Base-by-base conservation (phyloP, 331 rosid species). In the Phaseolus coccineus region DNA sequence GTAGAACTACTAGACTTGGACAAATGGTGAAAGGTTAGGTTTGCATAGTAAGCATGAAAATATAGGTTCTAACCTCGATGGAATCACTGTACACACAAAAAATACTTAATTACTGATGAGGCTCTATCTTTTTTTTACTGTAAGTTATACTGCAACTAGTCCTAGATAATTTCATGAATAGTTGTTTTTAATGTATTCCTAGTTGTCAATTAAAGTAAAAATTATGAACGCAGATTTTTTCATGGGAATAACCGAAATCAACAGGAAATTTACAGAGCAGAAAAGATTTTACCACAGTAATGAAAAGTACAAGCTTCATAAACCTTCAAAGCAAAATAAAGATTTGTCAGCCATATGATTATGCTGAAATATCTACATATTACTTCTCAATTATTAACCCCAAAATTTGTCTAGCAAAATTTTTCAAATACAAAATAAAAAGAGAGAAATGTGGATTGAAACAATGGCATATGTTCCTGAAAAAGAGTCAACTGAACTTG, bases 371-470 rank as follows among this genome's bases (percentile, higher is more conserved):
- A 67, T 48, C 81, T 48, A 68, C 62, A 75, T 37, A 22, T 46
- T 63, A 62, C 61, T 73, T 73, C 75, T 79, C 65, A 83, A 89
- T 71, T 69, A 85, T 84, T 85, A 71, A 86, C 81, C 86, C 82
- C 61, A 85, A 73, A 86, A 82, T 59, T 82, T 40, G 51, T 79
- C 78, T 42, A 8, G 52, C 8, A 57, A 50, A 80, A 30, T 9
- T 61, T 46, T 33, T 66, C 70, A 57, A 69, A 74, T 8, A 57
- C 11, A 51, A 47, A 24, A 63, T 8, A 27, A 44, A 73, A 44
- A n/a, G 69, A 30, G 69, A 19, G 62, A 72, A 82, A 69, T 46
- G 61, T 75, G 48, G 46, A 46, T 59, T 61, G 76, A 71, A 67
- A 78, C 78, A 70, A 80, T 52, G 81, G 51, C 69, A 27, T 78